These are phyloP conservation scores for Neotropicomus parvogracilis DNA, from an alignment of 1,284 basidiomycete genomes.

Conservation along the genomic window DNA sequence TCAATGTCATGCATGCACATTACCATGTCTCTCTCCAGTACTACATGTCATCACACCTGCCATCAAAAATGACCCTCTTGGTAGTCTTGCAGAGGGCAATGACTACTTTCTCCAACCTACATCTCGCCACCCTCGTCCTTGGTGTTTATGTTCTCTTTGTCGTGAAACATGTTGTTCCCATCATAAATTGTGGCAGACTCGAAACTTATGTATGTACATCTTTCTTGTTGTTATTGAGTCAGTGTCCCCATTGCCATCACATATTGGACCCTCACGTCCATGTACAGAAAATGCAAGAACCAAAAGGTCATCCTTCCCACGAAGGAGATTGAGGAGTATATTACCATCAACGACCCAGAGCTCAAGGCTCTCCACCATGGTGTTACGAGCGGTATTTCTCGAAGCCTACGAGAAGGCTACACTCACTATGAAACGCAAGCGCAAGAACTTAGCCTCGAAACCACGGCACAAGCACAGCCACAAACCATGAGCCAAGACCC, in stretches of 20 bases:
- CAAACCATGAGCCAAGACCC: too few species aligned
- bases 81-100: conserved; percentile 84
- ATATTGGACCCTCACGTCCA: conserved; percentile 91
- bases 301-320: conserved; percentile 86
- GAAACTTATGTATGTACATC: conserved; percentile 86
- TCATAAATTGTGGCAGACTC: conserved; percentile 74
- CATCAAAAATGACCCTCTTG: conserved; percentile 81
- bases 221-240: conserved; percentile 72
- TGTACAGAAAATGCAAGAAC: conserved; percentile 79
- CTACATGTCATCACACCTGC: conserved; percentile 56
- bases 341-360: conserved; percentile 83
- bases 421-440: too few species aligned
- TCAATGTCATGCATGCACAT: conserved; percentile 14
- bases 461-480: too few species aligned
- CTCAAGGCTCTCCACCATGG: conserved; percentile 77
- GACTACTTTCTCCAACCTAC: conserved; percentile 78
- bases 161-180: conserved; percentile 73
- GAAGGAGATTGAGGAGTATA: conserved; percentile 84
- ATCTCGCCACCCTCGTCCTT: conserved; percentile 76
- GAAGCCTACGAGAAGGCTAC: too few species aligned
- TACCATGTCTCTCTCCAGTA: conserved; percentile 48
- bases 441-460: too few species aligned
- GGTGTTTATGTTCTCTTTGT: conserved; percentile 79
- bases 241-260: conserved; percentile 77
- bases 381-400: too few species aligned